Base-by-base conservation (phyloP, 805 yeast genomes). In the Myxozyma neglecta region DNA sequence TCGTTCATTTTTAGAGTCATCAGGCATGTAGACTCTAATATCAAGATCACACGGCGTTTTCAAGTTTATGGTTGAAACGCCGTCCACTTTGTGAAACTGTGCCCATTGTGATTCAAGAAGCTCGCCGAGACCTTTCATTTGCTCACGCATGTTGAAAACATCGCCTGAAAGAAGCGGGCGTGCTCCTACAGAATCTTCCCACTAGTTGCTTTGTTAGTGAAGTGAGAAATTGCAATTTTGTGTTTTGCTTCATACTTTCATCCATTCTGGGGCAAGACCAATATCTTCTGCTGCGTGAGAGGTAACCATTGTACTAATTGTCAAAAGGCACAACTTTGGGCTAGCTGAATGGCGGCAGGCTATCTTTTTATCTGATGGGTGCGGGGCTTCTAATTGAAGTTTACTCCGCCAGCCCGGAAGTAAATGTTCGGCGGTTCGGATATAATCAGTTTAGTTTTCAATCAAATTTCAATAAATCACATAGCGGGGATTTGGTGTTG, bases 221-320 rank as follows among this genome's bases (percentile, higher is more conserved):
- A 47, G 14, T 6, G 14, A 13, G 13, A 13, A 9, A n/a, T 34
- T n/a, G 11, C 20, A 40, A 29, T 8, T 2, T 39, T 1, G 11
- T 7, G 7, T 20, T 24, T 10, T 3, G 14, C 20, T n/a, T 10
- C 47, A 18, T 32, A 43, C 56, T 42, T 54, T 46, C 35, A 37
- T 46, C 57, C 57, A 54, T n/a, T 54, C 57, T 6, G 57, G 57
- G 11, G 51, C 52, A 29, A 54, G 57, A 18, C 57, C 57, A 18
- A 54, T 54, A 16, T 45, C 57, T 53, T 53, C 57, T 13, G 55
- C 55, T 6, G 18, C 46, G 5, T 35, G 24, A 4, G 55, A 10
- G 42, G 55, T 40, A 11, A 24, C 46, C 55, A 39, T 51, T 29
- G 35, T 24, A 3, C 29, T 24, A 24, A 24, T 3, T 24, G 29